Percentiles rank a stretch among this genome's conserved stretches.
These are phyloP conservation scores for Diaporthe vaccinii DNA, from an alignment of 2,329 filamentous ascomycete species.

Conservation along the genomic window DNA sequence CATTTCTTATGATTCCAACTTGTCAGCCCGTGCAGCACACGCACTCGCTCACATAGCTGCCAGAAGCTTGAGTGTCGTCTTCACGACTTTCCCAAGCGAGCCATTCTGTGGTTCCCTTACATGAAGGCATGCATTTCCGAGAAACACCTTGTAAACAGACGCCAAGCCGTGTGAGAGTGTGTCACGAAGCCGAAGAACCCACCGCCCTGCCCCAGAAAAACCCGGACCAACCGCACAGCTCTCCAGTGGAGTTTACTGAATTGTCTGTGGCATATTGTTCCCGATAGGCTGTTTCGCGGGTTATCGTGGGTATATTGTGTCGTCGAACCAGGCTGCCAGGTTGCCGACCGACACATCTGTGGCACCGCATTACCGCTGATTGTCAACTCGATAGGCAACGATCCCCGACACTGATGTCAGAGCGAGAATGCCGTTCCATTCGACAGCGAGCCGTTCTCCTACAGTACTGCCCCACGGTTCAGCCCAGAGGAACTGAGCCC, in stretches of 20 bases:
- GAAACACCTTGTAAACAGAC: background rate
- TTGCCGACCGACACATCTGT: background rate
- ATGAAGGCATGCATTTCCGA: background rate
- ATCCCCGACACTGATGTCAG: conserved; percentile 33
- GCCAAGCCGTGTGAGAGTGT: background rate
- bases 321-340: conserved; percentile 3
- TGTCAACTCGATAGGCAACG: conserved; percentile 8
- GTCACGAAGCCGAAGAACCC: background rate
- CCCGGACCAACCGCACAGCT: background rate
- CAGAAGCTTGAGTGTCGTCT: background rate
- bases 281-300: conserved; percentile 21
- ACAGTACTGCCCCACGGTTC: background rate
- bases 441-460: conserved; percentile 6
- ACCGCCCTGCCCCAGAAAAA: background rate
- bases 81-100: background rate
- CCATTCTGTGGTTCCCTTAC: background rate
- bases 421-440: background rate
- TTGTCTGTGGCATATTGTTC: background rate
- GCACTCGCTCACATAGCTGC: background rate
- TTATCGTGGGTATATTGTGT: conserved; percentile 29
- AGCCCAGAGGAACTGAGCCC: conserved; percentile 24
- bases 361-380: conserved; percentile 4
- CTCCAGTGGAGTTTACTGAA: background rate
- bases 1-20: conserved; percentile 6
- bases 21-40: conserved; percentile 6